phyloP scores from a whole-genome alignment of 306 rosid species.

The Mimosa bimucronata region DNA sequence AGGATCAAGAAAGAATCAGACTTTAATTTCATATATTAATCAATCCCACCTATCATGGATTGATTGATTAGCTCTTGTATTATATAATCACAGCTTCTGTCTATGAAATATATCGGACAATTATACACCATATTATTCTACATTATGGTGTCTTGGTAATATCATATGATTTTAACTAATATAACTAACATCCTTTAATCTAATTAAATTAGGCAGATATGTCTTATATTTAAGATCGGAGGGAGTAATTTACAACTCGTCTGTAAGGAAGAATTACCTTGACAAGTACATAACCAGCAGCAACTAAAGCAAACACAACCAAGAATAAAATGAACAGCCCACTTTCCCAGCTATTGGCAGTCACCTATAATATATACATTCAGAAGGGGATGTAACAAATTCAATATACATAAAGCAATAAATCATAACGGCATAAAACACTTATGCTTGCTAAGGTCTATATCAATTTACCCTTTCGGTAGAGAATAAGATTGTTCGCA shows the following conservation, averaged over 20 bases:
- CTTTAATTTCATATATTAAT: too few relatives aligned
- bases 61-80: too few relatives aligned
- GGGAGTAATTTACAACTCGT: constrained; percentile 22
- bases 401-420: constrained; percentile 7
- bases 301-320: constrained; percentile 92
- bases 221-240: too few relatives aligned
- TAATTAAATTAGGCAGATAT: too few relatives aligned
- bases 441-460: constrained; percentile 28
- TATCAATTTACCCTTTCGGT: constrained; percentile 86
- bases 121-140: too few relatives aligned
- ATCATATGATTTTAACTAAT: too few relatives aligned
- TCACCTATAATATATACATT: constrained; percentile 58
- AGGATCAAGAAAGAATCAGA: too few relatives aligned
- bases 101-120: too few relatives aligned
- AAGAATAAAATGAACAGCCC: constrained; percentile 91
- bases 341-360: constrained; percentile 99
- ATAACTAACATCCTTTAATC: too few relatives aligned
- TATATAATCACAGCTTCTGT: too few relatives aligned
- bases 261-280: constrained; percentile 61
- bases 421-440: constrained; percentile 4
- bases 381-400: constrained; percentile 28
- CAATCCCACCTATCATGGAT: too few relatives aligned
- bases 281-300: constrained; percentile 94
- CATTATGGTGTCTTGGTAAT: too few relatives aligned
- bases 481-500: constrained; percentile 98